Conservation (phyloP, 768 basidiomycete species). For the Lactifluus subvellereus region DNA sequence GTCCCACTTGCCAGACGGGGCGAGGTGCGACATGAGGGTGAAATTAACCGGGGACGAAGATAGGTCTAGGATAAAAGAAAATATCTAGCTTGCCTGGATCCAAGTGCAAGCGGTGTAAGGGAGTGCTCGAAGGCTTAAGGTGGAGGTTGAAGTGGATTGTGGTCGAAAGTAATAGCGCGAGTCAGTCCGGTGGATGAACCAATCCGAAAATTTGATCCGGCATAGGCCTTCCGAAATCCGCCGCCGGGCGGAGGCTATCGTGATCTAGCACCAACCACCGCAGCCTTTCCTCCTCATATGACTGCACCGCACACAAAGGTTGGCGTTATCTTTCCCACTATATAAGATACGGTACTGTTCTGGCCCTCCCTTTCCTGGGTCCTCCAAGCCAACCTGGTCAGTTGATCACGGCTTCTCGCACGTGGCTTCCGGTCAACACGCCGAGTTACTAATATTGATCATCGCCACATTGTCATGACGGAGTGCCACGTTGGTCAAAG, state of each 20-base stretch:
- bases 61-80: conserved; percentile 32
- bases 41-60: conserved; percentile 30
- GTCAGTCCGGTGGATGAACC: too few species aligned
- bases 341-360: not conserved
- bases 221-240: not conserved
- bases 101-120: conserved; percentile 28
- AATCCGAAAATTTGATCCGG: conserved; percentile 5
- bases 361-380: not conserved
- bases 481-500: too few species aligned
- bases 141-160: conserved; percentile 25
- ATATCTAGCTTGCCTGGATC: conserved; percentile 31
- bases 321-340: not conserved
- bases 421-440: not conserved
- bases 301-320: not conserved
- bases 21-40: conserved; percentile 44
- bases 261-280: too few species aligned
- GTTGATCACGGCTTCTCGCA: not conserved
- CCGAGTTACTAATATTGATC: not conserved
- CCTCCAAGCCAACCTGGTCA: not conserved
- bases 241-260: not conserved
- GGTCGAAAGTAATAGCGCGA: conserved; percentile 18
- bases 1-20: conserved; percentile 62
- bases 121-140: conserved; percentile 4
- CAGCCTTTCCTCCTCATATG: too few species aligned
- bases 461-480: not conserved